These are phyloP conservation scores for Candida wancherniae DNA, from an alignment of 805 yeast species.

Conservation along the genomic window DNA sequence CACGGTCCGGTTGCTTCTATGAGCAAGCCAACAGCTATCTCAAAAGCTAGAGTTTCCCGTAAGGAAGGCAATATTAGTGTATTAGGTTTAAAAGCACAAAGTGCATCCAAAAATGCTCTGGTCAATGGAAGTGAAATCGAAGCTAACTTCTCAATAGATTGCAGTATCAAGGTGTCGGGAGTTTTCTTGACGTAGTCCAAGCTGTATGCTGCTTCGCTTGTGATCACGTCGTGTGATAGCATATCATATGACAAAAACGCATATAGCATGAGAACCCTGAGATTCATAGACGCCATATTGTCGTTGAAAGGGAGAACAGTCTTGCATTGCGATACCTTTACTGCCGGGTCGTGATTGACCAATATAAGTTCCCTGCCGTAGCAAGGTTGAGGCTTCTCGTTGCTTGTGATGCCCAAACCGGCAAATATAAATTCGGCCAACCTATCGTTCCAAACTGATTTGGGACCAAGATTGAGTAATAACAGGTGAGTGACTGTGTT, in stretches of 20 bases:
- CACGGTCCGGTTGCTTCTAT: too few species aligned
- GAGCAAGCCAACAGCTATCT: too few species aligned
- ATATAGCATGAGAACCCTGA: constrained; percentile 17
- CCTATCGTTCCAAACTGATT: constrained; percentile 27
- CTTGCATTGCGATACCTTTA: constrained; percentile 10
- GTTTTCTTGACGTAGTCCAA: neutral
- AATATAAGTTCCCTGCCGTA: constrained; percentile 23
- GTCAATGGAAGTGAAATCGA: constrained; percentile 3
- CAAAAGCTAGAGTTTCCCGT: too few species aligned
- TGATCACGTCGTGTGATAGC: too few species aligned
- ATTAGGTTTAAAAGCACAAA: neutral
- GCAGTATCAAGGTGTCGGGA: neutral
- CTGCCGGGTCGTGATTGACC: constrained; percentile 18
- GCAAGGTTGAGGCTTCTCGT: constrained; percentile 20
- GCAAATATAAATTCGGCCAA: constrained; percentile 24
- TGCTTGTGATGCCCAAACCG: constrained; percentile 21
- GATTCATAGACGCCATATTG: constrained; percentile 24
- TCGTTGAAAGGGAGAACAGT: constrained; percentile 16
- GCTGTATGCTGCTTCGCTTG: too few species aligned
- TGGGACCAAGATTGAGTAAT: constrained; percentile 20
- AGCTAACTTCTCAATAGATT: constrained; percentile 1
- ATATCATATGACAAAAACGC: constrained; percentile 3
- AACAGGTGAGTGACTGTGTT: constrained; percentile 8
- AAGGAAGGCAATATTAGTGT: too few species aligned
- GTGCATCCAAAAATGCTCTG: constrained; percentile 1